Conservation (phyloP, 164 flowering plant genomes). For the Santalum album region DNA sequence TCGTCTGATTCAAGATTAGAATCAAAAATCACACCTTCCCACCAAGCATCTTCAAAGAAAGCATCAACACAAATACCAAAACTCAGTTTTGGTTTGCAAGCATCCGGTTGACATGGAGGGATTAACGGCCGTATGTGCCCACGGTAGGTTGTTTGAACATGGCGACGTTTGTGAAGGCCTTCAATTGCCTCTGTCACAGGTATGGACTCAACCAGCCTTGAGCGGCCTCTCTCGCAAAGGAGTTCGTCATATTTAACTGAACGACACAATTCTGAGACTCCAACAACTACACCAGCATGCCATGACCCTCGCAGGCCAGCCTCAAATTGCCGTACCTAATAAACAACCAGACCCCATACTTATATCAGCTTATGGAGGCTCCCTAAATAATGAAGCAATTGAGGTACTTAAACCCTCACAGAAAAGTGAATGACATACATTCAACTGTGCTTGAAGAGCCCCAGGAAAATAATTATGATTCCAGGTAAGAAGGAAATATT, state of each 20-base stretch:
- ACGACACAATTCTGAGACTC: constrained; percentile 17
- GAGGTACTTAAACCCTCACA: too few relatives aligned
- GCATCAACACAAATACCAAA: constrained; percentile 30
- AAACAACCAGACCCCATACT: neutral
- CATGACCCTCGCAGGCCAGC: constrained; percentile 27
- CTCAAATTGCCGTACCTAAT: constrained; percentile 29
- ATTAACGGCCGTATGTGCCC: constrained; percentile 23
- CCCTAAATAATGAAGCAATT: too few relatives aligned
- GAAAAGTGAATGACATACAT: too few relatives aligned
- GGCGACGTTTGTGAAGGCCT: constrained; percentile 16
- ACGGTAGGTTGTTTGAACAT: constrained; percentile 15
- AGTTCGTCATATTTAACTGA: constrained; percentile 22
- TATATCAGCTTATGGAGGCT: too few relatives aligned
- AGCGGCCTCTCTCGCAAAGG: constrained; percentile 11
- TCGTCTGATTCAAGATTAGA: constrained; percentile 7
- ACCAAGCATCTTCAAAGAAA: constrained; percentile 26
- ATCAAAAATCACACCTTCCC: constrained; percentile 30
- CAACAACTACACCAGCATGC: constrained; percentile 27
- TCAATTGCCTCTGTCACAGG: constrained; percentile 24
- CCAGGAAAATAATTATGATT: too few relatives aligned
- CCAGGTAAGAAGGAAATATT: too few relatives aligned
- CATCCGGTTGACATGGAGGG: neutral
- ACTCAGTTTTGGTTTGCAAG: constrained; percentile 1
- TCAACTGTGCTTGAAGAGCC: too few relatives aligned
- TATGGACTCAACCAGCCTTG: constrained; percentile 24